Evolutionary conservation across 345 rosid genomes (phyloP), one percentile per base, ranked within the genome.

Genomic region (Cardamine resedifolia): DNA sequence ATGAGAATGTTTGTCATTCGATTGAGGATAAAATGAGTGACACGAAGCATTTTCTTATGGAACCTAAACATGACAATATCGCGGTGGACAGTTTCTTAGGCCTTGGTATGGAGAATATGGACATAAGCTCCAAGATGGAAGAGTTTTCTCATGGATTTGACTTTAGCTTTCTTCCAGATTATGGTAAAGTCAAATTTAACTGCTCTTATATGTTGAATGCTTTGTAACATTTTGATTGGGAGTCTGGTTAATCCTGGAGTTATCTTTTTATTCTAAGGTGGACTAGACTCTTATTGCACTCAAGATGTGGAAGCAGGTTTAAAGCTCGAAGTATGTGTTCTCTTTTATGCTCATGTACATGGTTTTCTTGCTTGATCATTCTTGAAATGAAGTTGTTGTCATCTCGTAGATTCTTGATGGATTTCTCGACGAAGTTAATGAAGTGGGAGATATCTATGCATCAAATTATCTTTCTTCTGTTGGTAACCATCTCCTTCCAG

Each of bases 401-500:
- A 26, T 83, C 63, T 77, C 12, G 45, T 78, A 92, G 96, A 86
- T 79, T 83, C 89, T 90, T 62, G 91, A 92, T 70, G 96, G 90
- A 51, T 55, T 86, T 81, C 84, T 90, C 31, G 91, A 85, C 66
- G 92, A 84, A 73, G 85, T 90, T 50, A 88, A 87, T 74, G 91
- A 86, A 76, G 86, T 83, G 59, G 95, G 88, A 67, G 88, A 86
- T 77, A 61, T 86, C 77, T 83, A 84, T 68, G 90, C 86, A 14
- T 82, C 89, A 10, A 69, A 80, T 10, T 78, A 83, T 58, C 84
- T 81, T 26, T 77, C 89, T 45, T 79, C 79, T 56, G 79, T 68
- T 33, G 83, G 81, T 67, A 84, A 81, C 76, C 83, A 76, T 81
- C 72, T 80, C 69, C 83, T 77, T 70, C 80, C 80, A 71, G 93